These are phyloP conservation scores for Ogataea henricii DNA, from an alignment of 805 yeast genomes.

Conservation along the genomic window DNA sequence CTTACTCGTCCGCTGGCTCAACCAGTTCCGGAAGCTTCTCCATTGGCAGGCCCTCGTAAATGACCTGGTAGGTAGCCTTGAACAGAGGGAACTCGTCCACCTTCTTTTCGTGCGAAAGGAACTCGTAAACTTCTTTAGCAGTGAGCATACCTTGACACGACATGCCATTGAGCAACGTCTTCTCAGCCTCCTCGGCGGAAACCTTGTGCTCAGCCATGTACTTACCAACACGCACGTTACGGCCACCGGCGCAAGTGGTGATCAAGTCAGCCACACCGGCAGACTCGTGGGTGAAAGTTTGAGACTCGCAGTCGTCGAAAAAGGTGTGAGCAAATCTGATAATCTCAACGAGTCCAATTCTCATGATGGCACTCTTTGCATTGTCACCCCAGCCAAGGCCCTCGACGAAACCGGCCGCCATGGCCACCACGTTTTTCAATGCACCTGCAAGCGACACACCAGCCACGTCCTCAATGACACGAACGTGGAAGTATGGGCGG, in stretches of 20 bases:
- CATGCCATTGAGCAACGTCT: conserved; percentile 87
- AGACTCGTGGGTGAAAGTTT: conserved; percentile 88
- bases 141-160: conserved; percentile 96
- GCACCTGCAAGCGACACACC: conserved; percentile 98
- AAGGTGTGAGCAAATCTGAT: conserved; percentile 81
- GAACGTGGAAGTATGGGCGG: conserved; percentile 97
- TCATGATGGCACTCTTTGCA: conserved; percentile 96
- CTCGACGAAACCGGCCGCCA: conserved; percentile 96
- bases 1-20: conserved; percentile 44
- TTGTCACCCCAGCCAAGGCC: conserved; percentile 99
- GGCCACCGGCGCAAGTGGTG: conserved; percentile 97
- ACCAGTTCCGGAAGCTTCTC: conserved; percentile 72
- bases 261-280: conserved; percentile 99
- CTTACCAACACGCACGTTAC: conserved; percentile 90
- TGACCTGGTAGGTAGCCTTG: conserved; percentile 78
- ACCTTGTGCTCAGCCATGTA: conserved; percentile 81
- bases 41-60: conserved; percentile 73
- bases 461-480: conserved; percentile 88
- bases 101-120: conserved; percentile 56
- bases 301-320: conserved; percentile 71
- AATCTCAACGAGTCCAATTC: conserved; percentile 91
- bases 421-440: conserved; percentile 91
- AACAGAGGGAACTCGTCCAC: conserved; percentile 78
- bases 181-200: conserved; percentile 80
- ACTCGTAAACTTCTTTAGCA: conserved; percentile 86